Evolutionary conservation across 768 basidiomycete genomes (phyloP).

Genomic region (Galerina sulciceps): DNA sequence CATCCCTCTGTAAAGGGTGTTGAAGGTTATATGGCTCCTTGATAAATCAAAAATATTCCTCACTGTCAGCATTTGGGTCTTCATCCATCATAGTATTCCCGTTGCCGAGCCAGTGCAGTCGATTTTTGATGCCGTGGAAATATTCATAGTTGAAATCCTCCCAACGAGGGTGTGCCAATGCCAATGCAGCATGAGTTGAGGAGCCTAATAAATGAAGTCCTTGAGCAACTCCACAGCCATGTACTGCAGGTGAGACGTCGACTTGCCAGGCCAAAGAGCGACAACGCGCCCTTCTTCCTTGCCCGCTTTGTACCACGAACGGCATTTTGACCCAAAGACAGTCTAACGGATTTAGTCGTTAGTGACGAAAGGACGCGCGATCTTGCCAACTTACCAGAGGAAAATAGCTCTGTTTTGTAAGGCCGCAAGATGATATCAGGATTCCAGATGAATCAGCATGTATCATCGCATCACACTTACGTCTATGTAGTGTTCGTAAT

Average conservation of each 20-base stretch:
- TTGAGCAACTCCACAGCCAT: neutral
- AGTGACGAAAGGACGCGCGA: neutral
- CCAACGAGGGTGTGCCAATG: conserved; percentile 61
- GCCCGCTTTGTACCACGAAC: conserved; percentile 69
- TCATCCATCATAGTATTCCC: conserved; percentile 60
- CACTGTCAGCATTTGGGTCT: conserved; percentile 34
- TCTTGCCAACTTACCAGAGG: conserved; percentile 36
- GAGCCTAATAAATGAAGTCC: conserved; percentile 42
- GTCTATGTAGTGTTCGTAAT: conserved; percentile 65
- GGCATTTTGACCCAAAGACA: conserved; percentile 60
- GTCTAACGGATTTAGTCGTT: conserved; percentile 38
- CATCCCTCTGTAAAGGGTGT: conserved; percentile 39
- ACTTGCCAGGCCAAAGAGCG: conserved; percentile 64
- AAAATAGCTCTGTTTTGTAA: conserved; percentile 45
- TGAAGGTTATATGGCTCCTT: neutral
- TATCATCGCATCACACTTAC: conserved; percentile 29
- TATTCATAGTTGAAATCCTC: conserved; percentile 64
- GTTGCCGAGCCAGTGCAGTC: conserved; percentile 64
- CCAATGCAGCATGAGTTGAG: conserved; percentile 50
- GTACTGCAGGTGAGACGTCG: neutral
- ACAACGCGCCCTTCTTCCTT: conserved; percentile 61
- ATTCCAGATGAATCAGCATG: neutral
- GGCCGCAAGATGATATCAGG: conserved; percentile 4
- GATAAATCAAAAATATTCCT: conserved; percentile 10
- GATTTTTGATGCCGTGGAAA: conserved; percentile 46